Evolutionary conservation across 164 flowering plant genomes (phyloP).

Genomic region (Piper betle): DNA sequence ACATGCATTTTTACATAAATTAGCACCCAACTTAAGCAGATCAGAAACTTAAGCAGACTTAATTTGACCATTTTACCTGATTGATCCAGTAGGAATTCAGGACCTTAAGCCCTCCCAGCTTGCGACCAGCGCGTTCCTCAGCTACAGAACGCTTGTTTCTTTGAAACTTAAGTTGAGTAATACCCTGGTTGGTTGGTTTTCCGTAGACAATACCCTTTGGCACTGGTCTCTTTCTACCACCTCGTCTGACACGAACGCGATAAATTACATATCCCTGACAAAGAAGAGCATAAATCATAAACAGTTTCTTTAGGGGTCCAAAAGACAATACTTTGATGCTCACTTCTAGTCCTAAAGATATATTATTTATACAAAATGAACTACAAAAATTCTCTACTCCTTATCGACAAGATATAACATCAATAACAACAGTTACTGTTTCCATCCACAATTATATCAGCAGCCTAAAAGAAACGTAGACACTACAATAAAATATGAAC

Average conservation of each 20-base stretch:
- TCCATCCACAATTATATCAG: too few relatives aligned
- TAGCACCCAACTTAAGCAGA: background rate
- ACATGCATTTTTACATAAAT: background rate
- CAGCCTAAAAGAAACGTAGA: too few relatives aligned
- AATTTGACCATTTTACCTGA: slow-evolving; percentile 28
- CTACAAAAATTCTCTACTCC: too few relatives aligned
- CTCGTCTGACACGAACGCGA: slow-evolving; percentile 73
- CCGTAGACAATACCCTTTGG: slow-evolving; percentile 73
- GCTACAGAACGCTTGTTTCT: slow-evolving; percentile 69
- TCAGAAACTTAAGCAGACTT: background rate
- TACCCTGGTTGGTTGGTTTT: slow-evolving; percentile 66
- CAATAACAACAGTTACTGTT: too few relatives aligned
- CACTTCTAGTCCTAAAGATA: too few relatives aligned
- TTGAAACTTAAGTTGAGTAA: slow-evolving; percentile 60
- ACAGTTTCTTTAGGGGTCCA: too few relatives aligned
- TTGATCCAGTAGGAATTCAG: slow-evolving; percentile 78
- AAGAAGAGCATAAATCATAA: background rate
- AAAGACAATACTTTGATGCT: too few relatives aligned
- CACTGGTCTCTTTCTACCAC: slow-evolving; percentile 74
- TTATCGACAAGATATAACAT: too few relatives aligned
- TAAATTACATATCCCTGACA: slow-evolving; percentile 57
- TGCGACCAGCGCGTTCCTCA: slow-evolving; percentile 71
- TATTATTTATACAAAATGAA: too few relatives aligned
- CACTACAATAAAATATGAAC: too few relatives aligned
- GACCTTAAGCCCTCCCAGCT: slow-evolving; percentile 67